A percentile compares a stretch with the other conserved stretches of the same genome.
These are phyloP conservation scores for Xylaria acuta DNA, from an alignment of 495 filamentous ascomycete species.

Conservation along the genomic window DNA sequence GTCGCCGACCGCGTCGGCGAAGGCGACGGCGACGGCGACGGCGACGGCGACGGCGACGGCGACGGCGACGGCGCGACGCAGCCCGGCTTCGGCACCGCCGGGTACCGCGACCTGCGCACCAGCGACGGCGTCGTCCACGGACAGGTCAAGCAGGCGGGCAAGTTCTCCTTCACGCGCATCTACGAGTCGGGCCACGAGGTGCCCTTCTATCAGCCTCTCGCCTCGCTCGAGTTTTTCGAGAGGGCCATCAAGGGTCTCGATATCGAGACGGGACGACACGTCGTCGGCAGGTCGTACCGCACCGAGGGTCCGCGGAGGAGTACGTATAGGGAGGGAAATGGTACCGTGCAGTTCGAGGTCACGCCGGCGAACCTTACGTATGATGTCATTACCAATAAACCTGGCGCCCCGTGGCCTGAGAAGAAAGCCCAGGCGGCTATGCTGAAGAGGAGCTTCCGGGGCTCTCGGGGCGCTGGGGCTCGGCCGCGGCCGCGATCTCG, in stretches of 20 bases:
- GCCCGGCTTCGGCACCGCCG: conserved; percentile 54
- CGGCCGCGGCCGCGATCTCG: neutral
- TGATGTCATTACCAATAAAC: conserved; percentile 58
- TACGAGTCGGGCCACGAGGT: conserved; percentile 72
- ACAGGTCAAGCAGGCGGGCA: conserved; percentile 66
- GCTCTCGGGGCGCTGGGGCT: conserved; percentile 8
- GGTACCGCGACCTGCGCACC: conserved; percentile 61
- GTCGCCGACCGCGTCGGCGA: conserved; percentile 53
- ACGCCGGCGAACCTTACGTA: conserved; percentile 60
- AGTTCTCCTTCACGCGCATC: conserved; percentile 68
- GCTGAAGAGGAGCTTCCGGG: conserved; percentile 36
- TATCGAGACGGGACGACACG: conserved; percentile 62
- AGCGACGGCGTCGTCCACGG: conserved; percentile 65
- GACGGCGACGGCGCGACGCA: conserved; percentile 38
- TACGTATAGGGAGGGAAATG: conserved; percentile 64
- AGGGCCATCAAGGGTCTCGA: conserved; percentile 62
- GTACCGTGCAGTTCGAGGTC: conserved; percentile 59
- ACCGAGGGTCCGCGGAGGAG: conserved; percentile 58
- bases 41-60: too few relatives aligned
- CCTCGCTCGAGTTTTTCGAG: conserved; percentile 65
- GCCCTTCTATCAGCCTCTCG: conserved; percentile 72
- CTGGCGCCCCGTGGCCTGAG: conserved; percentile 38
- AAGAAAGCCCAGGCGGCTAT: too few relatives aligned
- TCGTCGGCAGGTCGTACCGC: conserved; percentile 45
- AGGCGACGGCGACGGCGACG: too few relatives aligned